These are phyloP conservation scores for Saccharum spontaneum DNA, from an alignment of 176 grass and related monocot genomes.

Conservation along the genomic window DNA sequence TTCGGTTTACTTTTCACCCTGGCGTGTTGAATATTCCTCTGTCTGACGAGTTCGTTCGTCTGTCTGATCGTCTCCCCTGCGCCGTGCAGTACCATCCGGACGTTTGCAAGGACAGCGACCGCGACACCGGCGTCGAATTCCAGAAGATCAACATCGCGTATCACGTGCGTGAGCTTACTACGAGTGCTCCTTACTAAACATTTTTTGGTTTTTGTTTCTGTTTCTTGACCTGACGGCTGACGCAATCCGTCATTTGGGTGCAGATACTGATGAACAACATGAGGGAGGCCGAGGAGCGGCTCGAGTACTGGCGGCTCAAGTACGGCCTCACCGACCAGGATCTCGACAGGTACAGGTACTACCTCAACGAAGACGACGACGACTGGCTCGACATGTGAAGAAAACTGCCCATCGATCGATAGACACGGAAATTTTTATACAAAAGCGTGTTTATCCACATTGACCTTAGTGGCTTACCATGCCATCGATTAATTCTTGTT, in stretches of 20 bases:
- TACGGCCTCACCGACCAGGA: slow-evolving; percentile 42
- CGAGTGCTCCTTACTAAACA: background rate
- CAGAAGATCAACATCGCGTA: slow-evolving; percentile 49
- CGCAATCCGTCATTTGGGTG: background rate
- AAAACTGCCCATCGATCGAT: background rate
- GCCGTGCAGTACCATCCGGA: slow-evolving; percentile 44
- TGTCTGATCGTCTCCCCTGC: background rate
- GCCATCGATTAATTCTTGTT: background rate
- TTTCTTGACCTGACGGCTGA: background rate
- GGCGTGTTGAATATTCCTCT: too few relatives aligned
- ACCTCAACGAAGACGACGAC: slow-evolving; percentile 31
- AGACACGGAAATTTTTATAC: background rate
- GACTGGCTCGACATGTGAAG: slow-evolving; percentile 40
- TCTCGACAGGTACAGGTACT: slow-evolving; percentile 29
- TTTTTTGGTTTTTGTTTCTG: background rate
- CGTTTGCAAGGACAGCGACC: slow-evolving; percentile 4
- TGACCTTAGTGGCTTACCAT: background rate
- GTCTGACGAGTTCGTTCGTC: too few relatives aligned
- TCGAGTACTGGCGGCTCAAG: slow-evolving; percentile 46
- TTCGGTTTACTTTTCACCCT: too few relatives aligned
- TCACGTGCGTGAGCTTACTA: slow-evolving; percentile 14
- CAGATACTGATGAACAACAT: slow-evolving; percentile 41
- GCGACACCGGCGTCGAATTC: background rate
- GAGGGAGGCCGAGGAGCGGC: slow-evolving; percentile 42
- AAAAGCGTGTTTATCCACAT: background rate